These are phyloP conservation scores for Hymenoscyphus albidus DNA, from an alignment of 2,329 filamentous ascomycete species.

Conservation along the genomic window DNA sequence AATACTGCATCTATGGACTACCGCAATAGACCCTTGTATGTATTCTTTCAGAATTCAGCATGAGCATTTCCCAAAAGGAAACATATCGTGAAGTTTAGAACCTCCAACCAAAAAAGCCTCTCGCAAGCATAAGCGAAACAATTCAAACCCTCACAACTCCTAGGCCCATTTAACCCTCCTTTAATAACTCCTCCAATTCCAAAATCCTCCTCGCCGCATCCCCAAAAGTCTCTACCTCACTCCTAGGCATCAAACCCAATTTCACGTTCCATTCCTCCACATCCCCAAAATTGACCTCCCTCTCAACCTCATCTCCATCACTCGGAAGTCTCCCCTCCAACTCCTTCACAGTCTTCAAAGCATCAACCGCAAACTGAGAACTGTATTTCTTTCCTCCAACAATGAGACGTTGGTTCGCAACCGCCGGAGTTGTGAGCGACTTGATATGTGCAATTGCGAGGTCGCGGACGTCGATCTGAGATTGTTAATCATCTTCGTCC, in stretches of 20 bases:
- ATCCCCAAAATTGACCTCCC: constrained; percentile 20
- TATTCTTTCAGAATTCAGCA: background rate
- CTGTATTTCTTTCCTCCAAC: constrained; percentile 20
- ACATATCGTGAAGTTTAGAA: too few species aligned
- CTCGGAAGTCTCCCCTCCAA: constrained; percentile 29
- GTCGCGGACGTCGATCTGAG: constrained; percentile 32
- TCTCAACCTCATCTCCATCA: constrained; percentile 26
- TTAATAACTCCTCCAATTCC: constrained; percentile 22
- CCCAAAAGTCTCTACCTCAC: constrained; percentile 27
- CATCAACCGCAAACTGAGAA: constrained; percentile 24
- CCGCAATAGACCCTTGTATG: background rate
- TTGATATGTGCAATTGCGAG: constrained; percentile 30
- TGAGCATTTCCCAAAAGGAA: too few species aligned
- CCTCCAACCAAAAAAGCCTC: background rate
- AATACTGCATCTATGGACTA: background rate
- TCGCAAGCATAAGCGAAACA: background rate
- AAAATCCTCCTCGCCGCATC: constrained; percentile 29
- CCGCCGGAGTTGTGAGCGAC: constrained; percentile 25
- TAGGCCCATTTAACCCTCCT: background rate
- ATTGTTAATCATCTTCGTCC: background rate
- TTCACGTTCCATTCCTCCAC: constrained; percentile 24
- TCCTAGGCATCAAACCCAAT: constrained; percentile 22
- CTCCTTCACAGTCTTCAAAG: constrained; percentile 27
- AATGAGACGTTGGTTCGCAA: constrained; percentile 26
- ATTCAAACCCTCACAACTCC: background rate